Evolutionary conservation across 2,329 filamentous ascomycete species (phyloP).

Genomic region (Paradendryphiella salina): DNA sequence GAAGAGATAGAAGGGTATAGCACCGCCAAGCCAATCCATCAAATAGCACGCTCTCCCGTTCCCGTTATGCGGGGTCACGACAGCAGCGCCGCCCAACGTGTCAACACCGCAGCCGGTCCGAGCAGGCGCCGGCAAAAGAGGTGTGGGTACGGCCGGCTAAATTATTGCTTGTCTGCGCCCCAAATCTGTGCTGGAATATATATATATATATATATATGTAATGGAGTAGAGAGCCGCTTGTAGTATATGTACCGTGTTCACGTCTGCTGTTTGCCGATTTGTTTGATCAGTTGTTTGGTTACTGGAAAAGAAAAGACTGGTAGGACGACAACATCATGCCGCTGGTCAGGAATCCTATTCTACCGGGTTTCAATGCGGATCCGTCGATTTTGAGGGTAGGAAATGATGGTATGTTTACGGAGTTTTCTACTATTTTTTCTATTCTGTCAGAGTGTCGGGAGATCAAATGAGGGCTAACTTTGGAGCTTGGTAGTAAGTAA

Average conservation of each 20-base stretch:
- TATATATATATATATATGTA: not conserved
- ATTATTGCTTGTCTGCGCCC: not conserved
- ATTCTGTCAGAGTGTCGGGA: too few relatives aligned
- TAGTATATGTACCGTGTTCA: not conserved
- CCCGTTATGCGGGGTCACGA: not conserved
- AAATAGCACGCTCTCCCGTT: not conserved
- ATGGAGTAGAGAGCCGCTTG: not conserved
- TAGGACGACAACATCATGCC: constrained; percentile 32
- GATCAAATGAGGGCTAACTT: constrained; percentile 6
- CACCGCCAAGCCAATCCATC: too few relatives aligned
- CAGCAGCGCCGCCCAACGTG: not conserved
- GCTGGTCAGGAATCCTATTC: constrained; percentile 54
- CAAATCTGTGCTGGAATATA: too few relatives aligned
- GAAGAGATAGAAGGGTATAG: too few relatives aligned
- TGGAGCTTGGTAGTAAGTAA: not conserved
- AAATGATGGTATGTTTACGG: constrained; percentile 41
- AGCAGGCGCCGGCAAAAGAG: constrained; percentile 17
- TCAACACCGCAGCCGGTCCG: not conserved
- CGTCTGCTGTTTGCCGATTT: not conserved
- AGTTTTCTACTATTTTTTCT: not conserved
- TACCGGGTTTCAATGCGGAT: constrained; percentile 65
- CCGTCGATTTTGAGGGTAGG: constrained; percentile 59
- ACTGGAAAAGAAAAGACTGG: not conserved
- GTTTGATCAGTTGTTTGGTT: not conserved
- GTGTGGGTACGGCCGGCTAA: constrained; percentile 11